These are phyloP conservation scores for Exsudoporus frostii DNA, from an alignment of 768 basidiomycete genomes.

Conservation along the genomic window DNA sequence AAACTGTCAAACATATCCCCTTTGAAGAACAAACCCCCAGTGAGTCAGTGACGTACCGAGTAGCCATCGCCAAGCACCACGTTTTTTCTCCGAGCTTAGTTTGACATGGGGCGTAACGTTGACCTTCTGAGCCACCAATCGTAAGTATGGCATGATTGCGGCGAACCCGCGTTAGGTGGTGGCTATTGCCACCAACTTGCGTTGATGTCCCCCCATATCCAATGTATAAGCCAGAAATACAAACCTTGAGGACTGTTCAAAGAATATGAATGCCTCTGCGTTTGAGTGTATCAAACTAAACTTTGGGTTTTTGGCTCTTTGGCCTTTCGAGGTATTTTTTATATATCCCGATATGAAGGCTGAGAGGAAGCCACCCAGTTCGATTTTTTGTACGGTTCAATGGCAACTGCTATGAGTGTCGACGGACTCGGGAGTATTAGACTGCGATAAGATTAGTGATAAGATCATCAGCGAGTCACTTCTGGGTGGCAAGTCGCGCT, in stretches of 20 bases:
- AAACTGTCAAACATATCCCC: not conserved
- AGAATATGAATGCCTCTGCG: not conserved
- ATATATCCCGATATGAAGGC: not conserved
- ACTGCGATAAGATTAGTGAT: constrained; percentile 2
- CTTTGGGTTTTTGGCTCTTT: not conserved
- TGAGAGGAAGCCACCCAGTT: not conserved
- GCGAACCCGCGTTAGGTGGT: not conserved
- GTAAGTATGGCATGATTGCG: not conserved
- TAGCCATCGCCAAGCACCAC: constrained; percentile 3
- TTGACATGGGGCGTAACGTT: not conserved
- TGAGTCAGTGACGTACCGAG: not conserved
- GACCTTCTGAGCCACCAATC: not conserved
- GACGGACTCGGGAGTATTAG: too few species aligned
- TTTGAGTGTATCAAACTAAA: not conserved
- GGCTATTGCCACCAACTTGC: not conserved
- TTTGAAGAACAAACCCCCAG: constrained; percentile 7
- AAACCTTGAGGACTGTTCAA: not conserved
- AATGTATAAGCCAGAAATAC: not conserved
- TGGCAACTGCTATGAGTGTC: too few species aligned
- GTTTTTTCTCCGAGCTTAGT: constrained; percentile 6
- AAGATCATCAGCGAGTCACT: constrained; percentile 1
- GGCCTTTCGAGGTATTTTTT: not conserved
- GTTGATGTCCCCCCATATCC: not conserved
- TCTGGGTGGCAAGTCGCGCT: not conserved
- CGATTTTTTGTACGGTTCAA: not conserved